A percentile compares a stretch with the other conserved stretches of the same genome.
Evolutionary conservation across 768 basidiomycete genomes (phyloP).

Genomic region (Lactifluus piperatus): DNA sequence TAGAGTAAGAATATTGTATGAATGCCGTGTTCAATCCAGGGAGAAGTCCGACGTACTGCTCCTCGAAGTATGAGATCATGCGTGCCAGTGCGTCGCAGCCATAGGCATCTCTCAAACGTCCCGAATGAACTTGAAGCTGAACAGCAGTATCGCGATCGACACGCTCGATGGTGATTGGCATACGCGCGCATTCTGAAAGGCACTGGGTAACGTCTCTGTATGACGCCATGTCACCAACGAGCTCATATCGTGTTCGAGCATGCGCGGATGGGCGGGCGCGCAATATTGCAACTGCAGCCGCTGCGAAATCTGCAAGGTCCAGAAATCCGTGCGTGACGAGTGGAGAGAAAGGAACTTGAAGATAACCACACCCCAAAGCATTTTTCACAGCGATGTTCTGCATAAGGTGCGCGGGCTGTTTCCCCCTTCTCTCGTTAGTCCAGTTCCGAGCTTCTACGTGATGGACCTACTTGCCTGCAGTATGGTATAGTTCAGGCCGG

Average conservation of each 20-base stretch:
- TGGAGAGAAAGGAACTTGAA: slow-evolving; percentile 23
- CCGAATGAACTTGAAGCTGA: slow-evolving; percentile 1
- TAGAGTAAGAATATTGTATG: not conserved
- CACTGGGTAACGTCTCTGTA: slow-evolving; percentile 25
- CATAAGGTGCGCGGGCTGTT: slow-evolving; percentile 29
- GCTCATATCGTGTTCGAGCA: slow-evolving; percentile 29
- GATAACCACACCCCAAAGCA: slow-evolving; percentile 5
- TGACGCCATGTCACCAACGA: slow-evolving; percentile 27
- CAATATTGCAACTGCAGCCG: slow-evolving; percentile 25
- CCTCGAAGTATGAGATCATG: slow-evolving; percentile 30
- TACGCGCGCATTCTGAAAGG: slow-evolving; percentile 15
- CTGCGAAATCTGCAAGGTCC: slow-evolving; percentile 28
- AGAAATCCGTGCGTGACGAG: slow-evolving; percentile 28
- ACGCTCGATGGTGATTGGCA: slow-evolving; percentile 20
- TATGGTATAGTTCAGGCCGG: slow-evolving; percentile 31
- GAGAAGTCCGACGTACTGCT: slow-evolving; percentile 20
- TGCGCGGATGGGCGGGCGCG: slow-evolving; percentile 25
- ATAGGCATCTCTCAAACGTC: slow-evolving; percentile 20
- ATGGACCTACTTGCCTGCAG: slow-evolving; percentile 22
- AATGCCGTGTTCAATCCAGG: not conserved
- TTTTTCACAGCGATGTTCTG: slow-evolving; percentile 26
- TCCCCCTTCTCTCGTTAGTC: not conserved
- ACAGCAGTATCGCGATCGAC: slow-evolving; percentile 20
- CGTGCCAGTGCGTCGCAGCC: slow-evolving; percentile 23
- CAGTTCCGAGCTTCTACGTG: not conserved